Evolutionary conservation across 1,139 yeast species (phyloP).

Genomic region (Pichia sp.): DNA sequence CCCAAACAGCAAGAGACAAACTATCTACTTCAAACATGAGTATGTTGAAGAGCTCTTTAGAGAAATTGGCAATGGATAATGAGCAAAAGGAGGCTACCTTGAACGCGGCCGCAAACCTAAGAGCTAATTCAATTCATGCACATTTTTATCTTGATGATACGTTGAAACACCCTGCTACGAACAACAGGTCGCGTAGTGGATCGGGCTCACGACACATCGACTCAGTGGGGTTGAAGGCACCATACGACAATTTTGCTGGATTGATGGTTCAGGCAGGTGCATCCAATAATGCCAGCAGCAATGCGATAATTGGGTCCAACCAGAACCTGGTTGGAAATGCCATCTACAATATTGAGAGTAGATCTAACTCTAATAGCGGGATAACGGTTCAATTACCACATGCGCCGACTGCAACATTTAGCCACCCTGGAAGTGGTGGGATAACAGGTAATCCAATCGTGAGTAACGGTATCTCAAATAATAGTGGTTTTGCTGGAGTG

Average conservation of each 20-base stretch:
- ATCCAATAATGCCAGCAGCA: too few species aligned
- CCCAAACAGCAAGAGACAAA: constrained; percentile 28
- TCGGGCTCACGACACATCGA: constrained; percentile 26
- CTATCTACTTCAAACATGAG: constrained; percentile 9
- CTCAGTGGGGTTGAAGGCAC: constrained; percentile 18
- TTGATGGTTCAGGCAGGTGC: constrained; percentile 4
- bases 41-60: constrained; percentile 1
- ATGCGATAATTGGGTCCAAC: too few species aligned
- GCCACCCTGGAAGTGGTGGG: too few species aligned
- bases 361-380: constrained; percentile 5
- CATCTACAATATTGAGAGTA: constrained; percentile 1
- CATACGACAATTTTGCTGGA: constrained; percentile 14
- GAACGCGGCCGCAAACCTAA: constrained; percentile 33
- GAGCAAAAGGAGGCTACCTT: too few species aligned
- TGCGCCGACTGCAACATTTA: too few species aligned
- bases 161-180: constrained; percentile 39
- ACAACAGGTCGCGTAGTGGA: constrained; percentile 31
- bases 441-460: too few species aligned
- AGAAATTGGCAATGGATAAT: not conserved
- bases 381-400: not conserved
- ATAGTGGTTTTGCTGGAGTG: too few species aligned
- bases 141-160: constrained; percentile 75
- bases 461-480: too few species aligned
- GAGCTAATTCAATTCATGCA: constrained; percentile 65
- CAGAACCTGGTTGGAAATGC: not conserved